phyloP scores from a whole-genome alignment of 805 yeast species.

The Kazachstania bromeliacearum region DNA sequence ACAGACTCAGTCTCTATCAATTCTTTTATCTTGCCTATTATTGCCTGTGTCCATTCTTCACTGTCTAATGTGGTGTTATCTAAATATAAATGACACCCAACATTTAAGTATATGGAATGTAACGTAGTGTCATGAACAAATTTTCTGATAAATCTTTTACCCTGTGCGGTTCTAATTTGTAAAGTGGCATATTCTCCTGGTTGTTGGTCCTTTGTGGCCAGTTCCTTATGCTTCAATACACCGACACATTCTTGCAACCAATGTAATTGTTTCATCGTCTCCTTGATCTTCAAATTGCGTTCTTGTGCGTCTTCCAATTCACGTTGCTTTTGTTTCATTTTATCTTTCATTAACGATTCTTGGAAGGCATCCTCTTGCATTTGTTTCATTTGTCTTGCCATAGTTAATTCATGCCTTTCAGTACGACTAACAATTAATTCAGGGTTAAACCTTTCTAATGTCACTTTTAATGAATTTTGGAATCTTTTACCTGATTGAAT shows the following conservation, averaged over 20 bases:
- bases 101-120: slow-evolving; percentile 15
- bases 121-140: slow-evolving; percentile 14
- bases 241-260: slow-evolving; percentile 19
- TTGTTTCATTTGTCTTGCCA: slow-evolving; percentile 48
- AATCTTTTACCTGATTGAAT: slow-evolving; percentile 26
- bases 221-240: not conserved
- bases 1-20: slow-evolving; percentile 9
- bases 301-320: slow-evolving; percentile 14
- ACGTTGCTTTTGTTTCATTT: slow-evolving; percentile 41
- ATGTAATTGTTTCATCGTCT: slow-evolving; percentile 13
- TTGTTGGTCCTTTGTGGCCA: not conserved
- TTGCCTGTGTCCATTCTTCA: slow-evolving; percentile 49
- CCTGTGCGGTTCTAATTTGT: slow-evolving; percentile 27
- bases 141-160: slow-evolving; percentile 23
- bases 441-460: slow-evolving; percentile 48
- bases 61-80: slow-evolving; percentile 45
- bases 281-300: slow-evolving; percentile 8
- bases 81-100: slow-evolving; percentile 22
- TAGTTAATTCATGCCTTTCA: slow-evolving; percentile 51
- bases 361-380: slow-evolving; percentile 63
- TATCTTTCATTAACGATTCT: slow-evolving; percentile 49
- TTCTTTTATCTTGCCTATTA: slow-evolving; percentile 33
- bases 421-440: slow-evolving; percentile 50
- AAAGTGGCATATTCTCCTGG: slow-evolving; percentile 15
- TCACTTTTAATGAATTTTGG: slow-evolving; percentile 31